phyloP scores from a whole-genome alignment of 75 land plant species.

The Chamaecyparis obtusa region DNA sequence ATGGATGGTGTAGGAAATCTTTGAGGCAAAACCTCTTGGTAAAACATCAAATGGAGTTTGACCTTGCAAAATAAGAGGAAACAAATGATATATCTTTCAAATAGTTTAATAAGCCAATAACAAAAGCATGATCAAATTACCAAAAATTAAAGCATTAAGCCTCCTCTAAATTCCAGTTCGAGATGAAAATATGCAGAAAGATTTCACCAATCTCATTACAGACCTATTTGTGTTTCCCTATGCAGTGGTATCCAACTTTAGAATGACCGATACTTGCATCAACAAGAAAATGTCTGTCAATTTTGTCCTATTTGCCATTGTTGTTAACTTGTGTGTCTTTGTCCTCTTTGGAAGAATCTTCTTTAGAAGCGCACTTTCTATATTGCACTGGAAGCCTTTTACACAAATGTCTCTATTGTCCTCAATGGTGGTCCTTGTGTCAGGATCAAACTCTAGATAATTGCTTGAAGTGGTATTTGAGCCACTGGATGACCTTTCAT shows the following conservation, averaged over 20 bases:
- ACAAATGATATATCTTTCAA: not conserved
- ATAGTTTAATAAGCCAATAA: not conserved
- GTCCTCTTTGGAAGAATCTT: conserved; percentile 2
- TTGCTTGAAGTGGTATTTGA: conserved; percentile 14
- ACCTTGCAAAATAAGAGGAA: not conserved
- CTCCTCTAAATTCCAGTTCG: not conserved
- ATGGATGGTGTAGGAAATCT: not conserved
- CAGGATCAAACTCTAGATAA: not conserved
- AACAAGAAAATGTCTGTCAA: not conserved
- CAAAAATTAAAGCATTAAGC: not conserved
- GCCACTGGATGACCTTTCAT: conserved; percentile 12
- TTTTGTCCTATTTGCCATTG: not conserved
- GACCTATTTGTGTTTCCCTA: not conserved
- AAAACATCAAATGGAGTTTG: not conserved
- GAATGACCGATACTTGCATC: not conserved
- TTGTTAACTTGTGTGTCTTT: not conserved
- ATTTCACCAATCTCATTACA: not conserved
- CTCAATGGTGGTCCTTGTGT: too few relatives aligned
- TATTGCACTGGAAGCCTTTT: not conserved
- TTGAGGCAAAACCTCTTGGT: not conserved
- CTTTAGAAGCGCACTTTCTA: not conserved
- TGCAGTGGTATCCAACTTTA: not conserved
- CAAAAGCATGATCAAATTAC: not conserved
- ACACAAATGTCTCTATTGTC: not conserved
- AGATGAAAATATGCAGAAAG: not conserved